Evolutionary conservation across 345 rosid species (phyloP).

Genomic region (Eucalyptus caleyi): DNA sequence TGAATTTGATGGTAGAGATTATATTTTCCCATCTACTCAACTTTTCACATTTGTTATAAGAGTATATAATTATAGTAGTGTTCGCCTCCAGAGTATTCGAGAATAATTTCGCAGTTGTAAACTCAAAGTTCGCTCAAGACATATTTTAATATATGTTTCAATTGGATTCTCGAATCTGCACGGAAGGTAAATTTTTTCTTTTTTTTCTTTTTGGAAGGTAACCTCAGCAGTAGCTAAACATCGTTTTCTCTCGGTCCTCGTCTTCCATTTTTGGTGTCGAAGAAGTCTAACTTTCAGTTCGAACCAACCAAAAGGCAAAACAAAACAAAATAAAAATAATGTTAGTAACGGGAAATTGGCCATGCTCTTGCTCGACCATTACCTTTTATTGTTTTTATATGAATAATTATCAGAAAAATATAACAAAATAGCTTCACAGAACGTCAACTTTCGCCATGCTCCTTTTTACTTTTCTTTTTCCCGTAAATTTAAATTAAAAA

Average conservation of each 20-base stretch:
- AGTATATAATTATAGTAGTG: no score
- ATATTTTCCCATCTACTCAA: no score
- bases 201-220: not conserved
- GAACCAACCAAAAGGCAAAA: not conserved
- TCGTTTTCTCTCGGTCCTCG: not conserved
- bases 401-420: not conserved
- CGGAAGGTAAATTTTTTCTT: no score
- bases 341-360: not conserved
- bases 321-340: not conserved
- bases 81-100: rapidly evolving
- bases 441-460: not conserved
- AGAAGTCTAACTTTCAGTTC: not conserved
- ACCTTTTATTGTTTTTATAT: not conserved
- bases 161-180: not conserved
- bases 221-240: not conserved
- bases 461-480: conserved; percentile 15
- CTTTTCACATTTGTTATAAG: no score
- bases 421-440: not conserved
- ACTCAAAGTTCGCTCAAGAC: not conserved
- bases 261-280: not conserved
- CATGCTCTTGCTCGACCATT: not conserved
- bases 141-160: no score
- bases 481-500: not conserved
- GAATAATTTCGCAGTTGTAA: not conserved
- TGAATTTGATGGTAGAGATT: no score